Conservation (phyloP, 495 filamentous ascomycete genomes). For the Neurospora intermedia region DNA sequence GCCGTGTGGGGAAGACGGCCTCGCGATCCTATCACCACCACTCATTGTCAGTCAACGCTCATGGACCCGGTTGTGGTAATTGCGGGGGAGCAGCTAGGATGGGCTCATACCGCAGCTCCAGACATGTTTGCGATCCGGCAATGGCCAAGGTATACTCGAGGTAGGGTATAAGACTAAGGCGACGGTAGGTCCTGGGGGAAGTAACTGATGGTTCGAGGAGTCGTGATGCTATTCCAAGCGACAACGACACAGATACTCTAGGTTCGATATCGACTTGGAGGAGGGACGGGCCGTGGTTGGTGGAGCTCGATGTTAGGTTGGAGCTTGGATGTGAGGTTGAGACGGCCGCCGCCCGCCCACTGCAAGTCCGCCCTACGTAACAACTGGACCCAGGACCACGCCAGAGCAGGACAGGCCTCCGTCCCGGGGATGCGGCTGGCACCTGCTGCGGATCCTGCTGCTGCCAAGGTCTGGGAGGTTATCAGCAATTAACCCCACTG, state of each 20-base stretch:
- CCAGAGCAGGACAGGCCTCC: neutral
- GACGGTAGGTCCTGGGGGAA: neutral
- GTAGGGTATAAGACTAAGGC: neutral
- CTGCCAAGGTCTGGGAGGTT: neutral
- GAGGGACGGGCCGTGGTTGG: neutral
- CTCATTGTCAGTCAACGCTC: slow-evolving; percentile 12
- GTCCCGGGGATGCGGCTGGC: neutral
- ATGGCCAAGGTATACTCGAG: neutral
- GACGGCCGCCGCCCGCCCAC: neutral
- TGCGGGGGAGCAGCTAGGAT: neutral
- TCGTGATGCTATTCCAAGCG: neutral
- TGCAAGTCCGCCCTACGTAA: neutral
- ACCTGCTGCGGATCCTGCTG: neutral
- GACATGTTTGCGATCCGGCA: slow-evolving; percentile 38
- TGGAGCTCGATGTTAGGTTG: neutral
- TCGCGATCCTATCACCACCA: slow-evolving; percentile 56
- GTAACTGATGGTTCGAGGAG: neutral
- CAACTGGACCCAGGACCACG: neutral
- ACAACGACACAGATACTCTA: neutral
- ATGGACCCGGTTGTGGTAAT: neutral
- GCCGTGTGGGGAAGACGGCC: slow-evolving; percentile 94
- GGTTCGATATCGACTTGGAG: neutral
- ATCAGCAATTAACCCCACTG: neutral
- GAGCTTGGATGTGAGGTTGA: neutral
- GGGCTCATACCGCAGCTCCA: slow-evolving; percentile 43